Percentiles rank a stretch among this genome's conserved stretches.
phyloP scores from a whole-genome alignment of 164 flowering plant species.

The Umbellularia californica region DNA sequence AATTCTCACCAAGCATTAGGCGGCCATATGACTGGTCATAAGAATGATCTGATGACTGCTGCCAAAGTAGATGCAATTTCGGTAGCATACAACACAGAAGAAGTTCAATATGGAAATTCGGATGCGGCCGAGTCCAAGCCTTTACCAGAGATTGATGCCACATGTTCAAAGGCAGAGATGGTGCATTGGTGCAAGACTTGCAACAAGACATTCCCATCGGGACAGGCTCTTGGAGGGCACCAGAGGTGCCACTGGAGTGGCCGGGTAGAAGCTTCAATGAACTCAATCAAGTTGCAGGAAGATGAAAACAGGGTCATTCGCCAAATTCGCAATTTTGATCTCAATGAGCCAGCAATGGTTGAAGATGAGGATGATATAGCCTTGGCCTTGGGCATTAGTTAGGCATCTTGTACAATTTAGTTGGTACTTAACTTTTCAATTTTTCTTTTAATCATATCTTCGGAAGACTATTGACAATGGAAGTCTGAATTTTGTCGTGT shows the following conservation, averaged over 20 bases:
- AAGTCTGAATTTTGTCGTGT: too few relatives aligned
- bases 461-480: too few relatives aligned
- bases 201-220: constrained; percentile 29
- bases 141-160: background rate
- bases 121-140: background rate
- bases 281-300: background rate
- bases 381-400: too few relatives aligned
- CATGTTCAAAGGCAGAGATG: background rate
- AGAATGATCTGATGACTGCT: constrained; percentile 14
- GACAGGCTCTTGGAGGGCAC: constrained; percentile 46
- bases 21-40: constrained; percentile 65
- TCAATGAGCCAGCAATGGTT: constrained; percentile 42
- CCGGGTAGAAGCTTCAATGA: constrained; percentile 9
- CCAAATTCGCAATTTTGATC: constrained; percentile 34
- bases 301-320: constrained; percentile 5
- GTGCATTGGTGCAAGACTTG: constrained; percentile 27
- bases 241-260: constrained; percentile 26
- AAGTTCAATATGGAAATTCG: background rate
- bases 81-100: background rate
- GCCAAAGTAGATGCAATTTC: constrained; percentile 2
- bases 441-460: too few relatives aligned
- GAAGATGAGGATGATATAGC: background rate
- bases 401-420: too few relatives aligned
- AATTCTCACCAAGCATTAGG: constrained; percentile 59
- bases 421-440: too few relatives aligned